Base-by-base conservation (phyloP, 257 asterid genomes). In the Nicotiana attenuata region DNA sequence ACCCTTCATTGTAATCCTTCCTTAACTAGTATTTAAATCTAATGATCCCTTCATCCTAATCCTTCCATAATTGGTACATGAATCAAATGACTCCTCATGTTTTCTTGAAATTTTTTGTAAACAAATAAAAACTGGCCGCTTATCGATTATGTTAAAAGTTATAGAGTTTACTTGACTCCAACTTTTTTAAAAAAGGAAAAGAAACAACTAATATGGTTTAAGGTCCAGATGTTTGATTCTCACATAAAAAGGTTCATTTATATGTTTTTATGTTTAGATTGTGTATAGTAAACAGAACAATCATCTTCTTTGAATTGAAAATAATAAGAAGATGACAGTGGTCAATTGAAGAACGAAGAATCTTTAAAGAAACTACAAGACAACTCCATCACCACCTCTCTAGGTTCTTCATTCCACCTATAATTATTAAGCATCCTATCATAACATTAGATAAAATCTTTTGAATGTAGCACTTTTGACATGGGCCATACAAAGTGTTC, bases 401-500 rank as follows among this genome's bases (percentile, higher is more conserved):
- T 41, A 69, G 57, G 78, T 69, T 69, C 78, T 69, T 47, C 59
- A 69, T 69, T 41, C 59, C 59, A 69, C 45, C 35, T 69, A 69
- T 41, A 38, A 41, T 5, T 69, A 69, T 69, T 38, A 69, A 41
- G 57, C 13, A 69, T 47, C 77, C 13, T 69, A 57, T 57, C 26
- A 2, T 19, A 57, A 57, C 64, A 57, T 3, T 56, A 56, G 63
- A 56, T 11, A 19, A 20, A 41, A 69, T 57, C 1, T 69, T 69
- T 69, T 45, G 57, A 41, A 69, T 69, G 3, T 41, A 69, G 13
- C 78, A 20, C 77, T 69, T 69, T 69, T 69, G 78, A 69, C 78
- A 69, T 20, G 78, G 20, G 14, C 78, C 78, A 41, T 28, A 11
- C 29, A 69, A 19, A 38, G 33, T 69, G 57, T 69, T 68, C 78